Evolutionary conservation across 306 rosid species (phyloP).

Genomic region (Medicago arabica): DNA sequence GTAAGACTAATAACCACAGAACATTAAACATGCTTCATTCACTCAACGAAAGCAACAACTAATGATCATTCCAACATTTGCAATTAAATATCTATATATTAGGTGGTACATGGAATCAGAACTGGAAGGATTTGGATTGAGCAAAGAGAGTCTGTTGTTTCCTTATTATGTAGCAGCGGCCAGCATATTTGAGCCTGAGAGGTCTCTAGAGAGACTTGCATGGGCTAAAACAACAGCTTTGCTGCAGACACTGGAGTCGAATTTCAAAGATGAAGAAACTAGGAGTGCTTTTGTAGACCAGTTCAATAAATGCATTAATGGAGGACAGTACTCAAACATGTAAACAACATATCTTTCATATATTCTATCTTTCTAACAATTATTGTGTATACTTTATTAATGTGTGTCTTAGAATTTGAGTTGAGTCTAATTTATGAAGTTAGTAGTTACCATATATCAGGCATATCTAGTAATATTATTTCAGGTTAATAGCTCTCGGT

Average conservation of each 20-base stretch:
- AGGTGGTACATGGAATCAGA: constrained; percentile 77
- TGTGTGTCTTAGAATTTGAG: too few species aligned
- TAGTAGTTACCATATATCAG: too few species aligned
- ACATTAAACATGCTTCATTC: not conserved
- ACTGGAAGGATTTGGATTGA: constrained; percentile 64
- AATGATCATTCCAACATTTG: not conserved
- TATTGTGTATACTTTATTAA: too few species aligned
- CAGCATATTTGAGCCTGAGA: constrained; percentile 74
- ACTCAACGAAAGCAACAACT: not conserved
- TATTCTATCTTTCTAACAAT: too few species aligned
- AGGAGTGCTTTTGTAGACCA: constrained; percentile 50
- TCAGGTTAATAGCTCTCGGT: not conserved
- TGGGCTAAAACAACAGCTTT: constrained; percentile 73
- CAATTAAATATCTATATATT: not conserved
- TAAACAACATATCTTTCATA: constrained; percentile 7
- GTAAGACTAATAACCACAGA: constrained; percentile 40
- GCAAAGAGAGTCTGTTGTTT: constrained; percentile 52
- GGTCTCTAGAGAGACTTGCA: constrained; percentile 67
- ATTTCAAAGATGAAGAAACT: constrained; percentile 42
- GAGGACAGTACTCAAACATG: constrained; percentile 34
- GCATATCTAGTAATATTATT: not conserved
- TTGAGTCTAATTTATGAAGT: too few species aligned
- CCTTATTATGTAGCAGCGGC: constrained; percentile 73
- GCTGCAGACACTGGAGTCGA: constrained; percentile 47
- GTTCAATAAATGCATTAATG: constrained; percentile 41